Evolutionary conservation across 257 asterid species (phyloP), one percentile per base, ranked within the genome.

Genomic region (Catharanthus roseus): DNA sequence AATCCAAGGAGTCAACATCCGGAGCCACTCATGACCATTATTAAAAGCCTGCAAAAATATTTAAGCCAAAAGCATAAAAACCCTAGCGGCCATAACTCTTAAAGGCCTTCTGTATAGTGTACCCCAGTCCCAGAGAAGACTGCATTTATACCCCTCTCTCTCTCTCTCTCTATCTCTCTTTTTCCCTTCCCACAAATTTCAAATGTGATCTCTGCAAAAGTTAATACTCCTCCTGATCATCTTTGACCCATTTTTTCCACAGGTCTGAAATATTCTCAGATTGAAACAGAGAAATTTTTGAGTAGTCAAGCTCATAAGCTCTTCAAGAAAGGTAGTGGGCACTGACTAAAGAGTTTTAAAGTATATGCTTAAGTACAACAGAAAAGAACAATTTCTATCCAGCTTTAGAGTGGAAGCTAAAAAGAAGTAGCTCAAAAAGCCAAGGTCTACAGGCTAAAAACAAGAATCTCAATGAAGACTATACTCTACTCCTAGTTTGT

Each of bases 31-130:
- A 76, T 76, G 2, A 65, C 70, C 66, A 75, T 61, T 51, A 51
- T 55, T 68, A 77, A 89, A 86, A 82, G 91, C 84, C 93, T 84
- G 86, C 88, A 87, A 81, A 51, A 51, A 82, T 78, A 82, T 76
- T 86, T 51, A 84, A 77, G 82, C 77, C 77, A 75, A 77, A 79
- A 73, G 77, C 72, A 73, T 58, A 79, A 79, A 78, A 85, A 77
- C 83, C 88, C 88, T 83, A 83, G 24, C 67, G 44, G 81, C 84
- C 87, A 77, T 86, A 41, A 81, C 86, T 77, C 84, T 62, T 68
- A 50, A 77, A 74, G 72, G 73, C 64, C 8, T 38, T 8, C 42
- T 71, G 74, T 71, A 75, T 65, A 73, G 68, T 69, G 67, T 47
- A 57, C 79, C 68, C 71, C 69, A 47, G 72, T 50, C 78, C 64